phyloP scores from a whole-genome alignment of 305 asterid species.

The Fraxinus platypoda region DNA sequence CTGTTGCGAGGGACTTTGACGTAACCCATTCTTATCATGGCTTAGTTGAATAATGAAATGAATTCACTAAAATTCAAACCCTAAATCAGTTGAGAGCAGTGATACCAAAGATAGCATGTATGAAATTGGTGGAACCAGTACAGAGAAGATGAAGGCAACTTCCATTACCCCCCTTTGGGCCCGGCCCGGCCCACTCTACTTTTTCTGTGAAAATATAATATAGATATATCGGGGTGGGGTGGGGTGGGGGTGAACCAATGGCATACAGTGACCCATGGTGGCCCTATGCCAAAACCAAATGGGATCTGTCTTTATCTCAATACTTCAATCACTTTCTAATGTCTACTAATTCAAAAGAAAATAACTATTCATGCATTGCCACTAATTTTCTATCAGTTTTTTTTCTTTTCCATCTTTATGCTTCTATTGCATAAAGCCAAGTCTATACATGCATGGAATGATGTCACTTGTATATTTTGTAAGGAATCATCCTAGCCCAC shows the following conservation, averaged over 20 bases:
- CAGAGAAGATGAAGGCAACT: constrained; percentile 32
- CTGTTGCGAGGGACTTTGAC: constrained; percentile 29
- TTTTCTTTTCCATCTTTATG: constrained; percentile 30
- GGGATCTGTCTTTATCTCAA: constrained; percentile 44
- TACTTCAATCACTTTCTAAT: constrained; percentile 48
- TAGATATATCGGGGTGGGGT: neutral
- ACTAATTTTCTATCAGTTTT: constrained; percentile 13
- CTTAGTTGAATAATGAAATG: constrained; percentile 15
- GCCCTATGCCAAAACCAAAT: constrained; percentile 30
- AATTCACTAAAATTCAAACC: constrained; percentile 20
- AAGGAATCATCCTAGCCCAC: constrained; percentile 11
- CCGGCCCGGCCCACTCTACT: neutral
- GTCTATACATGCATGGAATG: constrained; percentile 19
- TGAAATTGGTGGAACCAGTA: constrained; percentile 8
- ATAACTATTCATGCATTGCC: constrained; percentile 29
- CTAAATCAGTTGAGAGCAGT: constrained; percentile 5
- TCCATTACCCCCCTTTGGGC: constrained; percentile 18
- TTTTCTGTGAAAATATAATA: neutral
- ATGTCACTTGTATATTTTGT: neutral
- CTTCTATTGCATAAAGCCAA: constrained; percentile 34
- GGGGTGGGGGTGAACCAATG: constrained; percentile 12
- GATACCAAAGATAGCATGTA: neutral
- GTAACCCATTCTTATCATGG: constrained; percentile 19
- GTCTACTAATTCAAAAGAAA: constrained; percentile 35
- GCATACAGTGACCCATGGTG: constrained; percentile 23